Evolutionary conservation across 768 basidiomycete species (phyloP), one percentile per base, ranked within the genome.

Genomic region (Agrocybe pediades): DNA sequence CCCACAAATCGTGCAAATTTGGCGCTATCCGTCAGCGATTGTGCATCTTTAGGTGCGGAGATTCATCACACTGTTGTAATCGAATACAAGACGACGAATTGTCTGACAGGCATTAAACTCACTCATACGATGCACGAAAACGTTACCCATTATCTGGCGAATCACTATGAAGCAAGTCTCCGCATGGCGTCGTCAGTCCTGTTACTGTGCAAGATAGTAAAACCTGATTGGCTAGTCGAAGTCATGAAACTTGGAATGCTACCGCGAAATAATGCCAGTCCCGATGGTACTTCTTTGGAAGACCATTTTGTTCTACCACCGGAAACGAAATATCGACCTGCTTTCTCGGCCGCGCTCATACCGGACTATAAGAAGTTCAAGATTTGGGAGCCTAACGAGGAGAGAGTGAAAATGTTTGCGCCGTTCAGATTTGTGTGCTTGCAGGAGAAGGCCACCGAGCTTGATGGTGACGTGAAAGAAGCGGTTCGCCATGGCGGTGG

Each of bases 331-430:
- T 87, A 75, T 65, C 79, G 81, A 20, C 90, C 90, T 0, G 52
- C 64, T 0, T 88, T 87, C 55, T 75, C 82, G 13, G 70, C 82
- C 0, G 66, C 76, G 2, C 71, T 90, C 1, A 65, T 77, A 0
- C 55, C 78, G 0, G 55, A 72, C 2, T 72, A 85, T 33, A 84
- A 85, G 63, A 71, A 68, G 0, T 72, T 79, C 62, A 78, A 74
- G 23, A 69, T 81, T 2, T 90, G 89, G 90, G 81, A 85, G 53
- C 84, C 85, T 0, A 85, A 85, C 49, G 85, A 87, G 62, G 82
- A 76, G 51, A 76, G 90, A 8, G 60, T 82, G 8, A 73, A 76
- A 43, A 71, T 92, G 61, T 74, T 91, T 26, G 65, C 68, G 5
- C 65, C 67, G 0, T 79, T 74, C 54, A 74, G 84, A 7, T 89